Base-by-base conservation (phyloP, 179 eudicot species). In the Silene vulgaris region DNA sequence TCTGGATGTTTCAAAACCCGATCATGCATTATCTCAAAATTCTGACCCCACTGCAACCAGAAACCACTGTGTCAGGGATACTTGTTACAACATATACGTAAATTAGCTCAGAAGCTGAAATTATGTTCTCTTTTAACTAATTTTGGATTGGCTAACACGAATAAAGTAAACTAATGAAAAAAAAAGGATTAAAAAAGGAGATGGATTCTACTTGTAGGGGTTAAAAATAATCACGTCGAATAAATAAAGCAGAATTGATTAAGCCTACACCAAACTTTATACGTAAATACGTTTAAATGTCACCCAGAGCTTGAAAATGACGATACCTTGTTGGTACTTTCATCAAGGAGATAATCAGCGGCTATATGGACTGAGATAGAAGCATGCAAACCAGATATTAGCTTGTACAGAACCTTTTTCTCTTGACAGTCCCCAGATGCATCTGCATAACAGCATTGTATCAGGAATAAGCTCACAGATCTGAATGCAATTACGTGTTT, bases 311-410 rank as follows among this genome's bases (percentile, higher is more conserved):
- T 35, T 35, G 40, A 35, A 35, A 35, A 35, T 7, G 4, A 56
- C 40, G 54, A 65, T 32, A 90, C 98, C 97, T 72, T 75, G 75
- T 91, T 86, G 54, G 79, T 80, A 23, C 83, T 77, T 85, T 90
- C 98, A 79, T 94, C 98, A 50, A 91, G 91, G 68, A 93, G 96
- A 85, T 94, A 94, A 50, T 86, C 97, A 28, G 96, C 85, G 29
- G 92, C 98, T 64, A 94, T 94, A 76, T 94, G 97, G 54, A 89
- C 86, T 63, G 98, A 94, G 76, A 94, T 91, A 40, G 98, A 94
- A 64, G 98, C 81, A 78, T 94, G 98, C 45, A 94, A 88, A 69
- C 98, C 98, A 48, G 97, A 94, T 77, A 94, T 91, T 79, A 94
- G 69, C 79, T 94, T 94, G 90, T 90, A 94, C 21, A 91, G 76